Percentiles rank a stretch among this genome's conserved stretches.
These are phyloP conservation scores for Mycosarcoma maydis DNA, from an alignment of 1,284 basidiomycete species.

Conservation along the genomic window DNA sequence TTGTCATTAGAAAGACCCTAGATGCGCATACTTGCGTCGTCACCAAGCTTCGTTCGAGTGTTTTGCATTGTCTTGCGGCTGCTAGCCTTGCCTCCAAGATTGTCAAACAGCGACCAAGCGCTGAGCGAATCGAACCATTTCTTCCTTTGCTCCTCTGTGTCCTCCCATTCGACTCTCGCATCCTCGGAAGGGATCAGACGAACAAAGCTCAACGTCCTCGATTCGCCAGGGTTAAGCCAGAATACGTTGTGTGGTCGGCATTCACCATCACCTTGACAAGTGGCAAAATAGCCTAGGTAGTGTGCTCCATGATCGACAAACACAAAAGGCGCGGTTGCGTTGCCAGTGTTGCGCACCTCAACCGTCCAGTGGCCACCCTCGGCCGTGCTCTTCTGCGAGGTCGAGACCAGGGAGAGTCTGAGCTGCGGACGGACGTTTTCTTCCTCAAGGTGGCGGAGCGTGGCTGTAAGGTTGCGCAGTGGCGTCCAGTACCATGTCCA, in stretches of 20 bases:
- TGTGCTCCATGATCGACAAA: constrained; percentile 74
- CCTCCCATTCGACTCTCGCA: neutral
- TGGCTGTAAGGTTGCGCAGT: neutral
- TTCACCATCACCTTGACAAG: neutral
- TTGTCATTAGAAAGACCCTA: too few species aligned
- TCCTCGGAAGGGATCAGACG: neutral
- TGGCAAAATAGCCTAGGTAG: constrained; percentile 71
- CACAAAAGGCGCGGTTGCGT: constrained; percentile 60
- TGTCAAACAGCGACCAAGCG: constrained; percentile 17
- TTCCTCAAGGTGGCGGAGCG: neutral
- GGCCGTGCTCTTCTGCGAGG: too few species aligned
- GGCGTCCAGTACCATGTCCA: constrained; percentile 5
- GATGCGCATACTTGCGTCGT: too few species aligned
- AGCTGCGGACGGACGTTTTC: constrained; percentile 1
- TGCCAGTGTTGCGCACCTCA: constrained; percentile 10
- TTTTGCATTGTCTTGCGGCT: too few species aligned
- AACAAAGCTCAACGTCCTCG: constrained; percentile 1
- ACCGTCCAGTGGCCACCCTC: too few species aligned
- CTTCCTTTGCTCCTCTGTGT: neutral
- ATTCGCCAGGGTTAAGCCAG: constrained; percentile 22
- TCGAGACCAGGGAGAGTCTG: neutral
- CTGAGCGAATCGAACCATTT: neutral
- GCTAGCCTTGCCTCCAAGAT: too few species aligned
- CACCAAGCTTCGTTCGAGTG: too few species aligned
- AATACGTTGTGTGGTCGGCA: constrained; percentile 19